These are phyloP conservation scores for Candida adriatica DNA, from an alignment of 805 yeast genomes.

Conservation along the genomic window DNA sequence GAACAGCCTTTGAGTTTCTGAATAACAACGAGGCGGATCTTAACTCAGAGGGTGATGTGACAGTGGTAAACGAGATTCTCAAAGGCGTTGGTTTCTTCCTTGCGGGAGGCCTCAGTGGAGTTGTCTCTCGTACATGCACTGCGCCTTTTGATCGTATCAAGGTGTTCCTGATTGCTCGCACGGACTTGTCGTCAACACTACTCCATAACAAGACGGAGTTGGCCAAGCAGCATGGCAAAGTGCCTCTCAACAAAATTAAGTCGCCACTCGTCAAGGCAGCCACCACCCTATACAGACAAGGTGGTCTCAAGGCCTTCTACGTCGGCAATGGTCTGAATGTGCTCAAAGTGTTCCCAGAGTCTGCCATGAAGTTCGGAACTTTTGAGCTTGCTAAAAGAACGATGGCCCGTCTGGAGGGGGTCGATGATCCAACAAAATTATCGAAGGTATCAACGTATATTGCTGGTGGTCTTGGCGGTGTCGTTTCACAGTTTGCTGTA, in stretches of 20 bases:
- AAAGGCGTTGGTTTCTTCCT: conserved; percentile 86
- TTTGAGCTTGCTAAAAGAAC: conserved; percentile 81
- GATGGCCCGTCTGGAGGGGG: conserved; percentile 71
- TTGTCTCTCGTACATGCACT: conserved; percentile 89
- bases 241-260: conserved; percentile 39
- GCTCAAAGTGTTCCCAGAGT: conserved; percentile 92
- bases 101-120: conserved; percentile 96
- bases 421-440: conserved; percentile 57
- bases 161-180: conserved; percentile 87
- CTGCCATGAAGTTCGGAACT: conserved; percentile 95
- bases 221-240: conserved; percentile 34
- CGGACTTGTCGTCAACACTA: conserved; percentile 68
- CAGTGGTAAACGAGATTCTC: conserved; percentile 68
- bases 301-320: conserved; percentile 82
- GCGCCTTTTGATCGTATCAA: conserved; percentile 96
- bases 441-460: conserved; percentile 75
- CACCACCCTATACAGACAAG: conserved; percentile 73
- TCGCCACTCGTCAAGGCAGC: conserved; percentile 82
- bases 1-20: conserved; percentile 76
- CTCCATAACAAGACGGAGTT: conserved; percentile 48
- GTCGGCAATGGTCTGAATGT: conserved; percentile 94
- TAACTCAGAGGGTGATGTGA: conserved; percentile 89
- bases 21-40: conserved; percentile 74
- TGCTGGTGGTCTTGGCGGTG: conserved; percentile 97
- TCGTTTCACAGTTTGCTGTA: conserved; percentile 83